Base-by-base conservation (phyloP, 768 basidiomycete genomes). In the Trametes elegans region DNA sequence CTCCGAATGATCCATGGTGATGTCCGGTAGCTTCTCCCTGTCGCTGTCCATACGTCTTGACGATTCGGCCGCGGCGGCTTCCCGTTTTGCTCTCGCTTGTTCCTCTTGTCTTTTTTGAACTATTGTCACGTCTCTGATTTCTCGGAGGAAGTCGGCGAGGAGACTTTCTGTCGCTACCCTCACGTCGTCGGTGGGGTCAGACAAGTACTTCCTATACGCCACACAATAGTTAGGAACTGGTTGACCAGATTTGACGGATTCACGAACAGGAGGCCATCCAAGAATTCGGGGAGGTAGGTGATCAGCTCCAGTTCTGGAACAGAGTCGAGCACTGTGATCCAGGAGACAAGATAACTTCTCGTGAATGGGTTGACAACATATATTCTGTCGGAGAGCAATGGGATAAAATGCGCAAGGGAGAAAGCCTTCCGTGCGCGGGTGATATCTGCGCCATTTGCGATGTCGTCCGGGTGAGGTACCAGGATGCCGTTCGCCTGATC, bases 281-380 rank as follows among this genome's bases (percentile, higher is more conserved):
- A 72, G 67, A 98, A 95, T 65, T 97, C 88, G 1, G 97, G 97
- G 29, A 99, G 81, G 72, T 91, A 97, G 24, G 91, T 87, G 41
- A 98, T 88, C 40, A 99, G 80, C 68, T 98, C 96, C 49, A 99
- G 76, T 66, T 99, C 97, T 10, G 97, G 97, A 4, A 98, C 91
- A 18, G 93, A 95, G 66, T 98, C 94, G 40, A 99, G 80, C 4
- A 97, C 90, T 38, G 83, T 91, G 55, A 98, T 91, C 97, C 97
- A 99, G 1, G 90, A 88, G 29, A 97, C 92, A n/a, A 99, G 81
- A 69, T 94, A 98, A 68, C 87, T 96, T 57, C 97, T 77, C 0
- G 97, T 96, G 68, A 96, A 94, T 0, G 97, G 96, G 67, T 88
- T 95, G 67, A 98, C 76, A 60, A 98, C 97, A 64, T 95, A 90